phyloP scores from a whole-genome alignment of 768 basidiomycete genomes.

The Boletus coccyginus region DNA sequence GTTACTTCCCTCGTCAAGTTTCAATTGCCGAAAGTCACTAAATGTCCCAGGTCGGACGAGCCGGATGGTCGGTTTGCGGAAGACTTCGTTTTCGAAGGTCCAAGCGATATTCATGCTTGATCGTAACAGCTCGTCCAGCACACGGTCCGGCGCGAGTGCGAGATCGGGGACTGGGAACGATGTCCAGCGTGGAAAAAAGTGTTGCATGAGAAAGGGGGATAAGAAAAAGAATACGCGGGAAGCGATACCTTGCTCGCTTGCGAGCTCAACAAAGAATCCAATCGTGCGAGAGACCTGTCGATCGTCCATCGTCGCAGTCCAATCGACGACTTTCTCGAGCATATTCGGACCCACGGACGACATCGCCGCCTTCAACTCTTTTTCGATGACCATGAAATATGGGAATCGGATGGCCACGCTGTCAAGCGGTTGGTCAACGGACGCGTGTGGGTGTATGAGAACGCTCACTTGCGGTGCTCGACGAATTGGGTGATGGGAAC shows the following conservation, averaged over 20 bases:
- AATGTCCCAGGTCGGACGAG: constrained; percentile 22
- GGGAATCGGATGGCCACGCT: constrained; percentile 10
- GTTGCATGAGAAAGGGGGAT: background rate
- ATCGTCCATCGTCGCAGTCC: constrained; percentile 12
- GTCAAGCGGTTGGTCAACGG: background rate
- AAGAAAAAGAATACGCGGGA: background rate
- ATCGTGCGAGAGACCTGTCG: constrained; percentile 6
- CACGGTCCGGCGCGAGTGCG: background rate
- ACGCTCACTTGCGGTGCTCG: constrained; percentile 11
- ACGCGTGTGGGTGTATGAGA: background rate
- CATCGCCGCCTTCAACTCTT: constrained; percentile 8
- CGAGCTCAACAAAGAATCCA: constrained; percentile 18
- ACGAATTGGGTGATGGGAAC: constrained; percentile 17
- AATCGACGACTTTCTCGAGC: constrained; percentile 4
- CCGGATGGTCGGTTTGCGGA: constrained; percentile 21
- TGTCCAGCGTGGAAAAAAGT: background rate
- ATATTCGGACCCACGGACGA: background rate
- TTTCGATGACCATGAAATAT: constrained; percentile 11
- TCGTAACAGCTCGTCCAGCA: constrained; percentile 10
- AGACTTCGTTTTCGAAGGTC: background rate
- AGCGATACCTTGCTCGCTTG: background rate
- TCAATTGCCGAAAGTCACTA: constrained; percentile 18
- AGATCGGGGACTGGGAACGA: background rate
- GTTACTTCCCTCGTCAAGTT: constrained; percentile 5
- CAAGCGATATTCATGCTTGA: background rate